phyloP scores from a whole-genome alignment of 2,329 filamentous ascomycete genomes.

The Xylariaceae sp. region DNA sequence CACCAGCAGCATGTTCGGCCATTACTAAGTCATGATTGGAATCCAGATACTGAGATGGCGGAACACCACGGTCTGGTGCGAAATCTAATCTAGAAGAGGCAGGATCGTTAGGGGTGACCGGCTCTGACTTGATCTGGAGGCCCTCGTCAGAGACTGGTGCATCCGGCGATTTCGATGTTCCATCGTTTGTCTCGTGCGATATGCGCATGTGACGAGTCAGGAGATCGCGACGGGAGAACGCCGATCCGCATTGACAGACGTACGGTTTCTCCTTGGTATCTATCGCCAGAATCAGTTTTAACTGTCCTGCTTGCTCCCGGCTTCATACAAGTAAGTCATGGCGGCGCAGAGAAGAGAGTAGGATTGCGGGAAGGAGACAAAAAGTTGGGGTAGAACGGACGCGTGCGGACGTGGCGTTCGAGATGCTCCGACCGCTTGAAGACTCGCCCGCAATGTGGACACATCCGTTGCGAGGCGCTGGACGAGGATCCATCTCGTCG shows the following conservation, averaged over 20 bases:
- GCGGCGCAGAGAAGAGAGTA: conserved; percentile 18
- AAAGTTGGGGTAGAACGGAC: conserved; percentile 35
- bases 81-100: conserved; percentile 33
- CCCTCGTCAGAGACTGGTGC: conserved; percentile 29
- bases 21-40: conserved; percentile 22
- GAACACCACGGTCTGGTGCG: conserved; percentile 28
- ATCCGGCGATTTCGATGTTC: conserved; percentile 29
- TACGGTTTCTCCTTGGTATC: conserved; percentile 47
- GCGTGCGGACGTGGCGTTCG: conserved; percentile 42
- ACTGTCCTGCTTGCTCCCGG: conserved; percentile 5
- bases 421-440: conserved; percentile 45
- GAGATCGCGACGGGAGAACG: conserved; percentile 42
- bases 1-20: conserved; percentile 20
- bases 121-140: conserved; percentile 27
- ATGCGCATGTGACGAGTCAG: conserved; percentile 42
- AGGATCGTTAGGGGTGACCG: conserved; percentile 28
- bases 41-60: conserved; percentile 24
- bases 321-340: conserved; percentile 16
- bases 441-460: conserved; percentile 38
- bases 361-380: conserved; percentile 14
- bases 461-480: conserved; percentile 31
- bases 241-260: conserved; percentile 40
- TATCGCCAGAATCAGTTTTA: conserved; percentile 22
- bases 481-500: conserved; percentile 30
- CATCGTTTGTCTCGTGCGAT: conserved; percentile 31